A percentile compares a stretch with the other conserved stretches of the same genome.
Evolutionary conservation across 257 asterid genomes (phyloP).

Genomic region (Coffea eugenioides): DNA sequence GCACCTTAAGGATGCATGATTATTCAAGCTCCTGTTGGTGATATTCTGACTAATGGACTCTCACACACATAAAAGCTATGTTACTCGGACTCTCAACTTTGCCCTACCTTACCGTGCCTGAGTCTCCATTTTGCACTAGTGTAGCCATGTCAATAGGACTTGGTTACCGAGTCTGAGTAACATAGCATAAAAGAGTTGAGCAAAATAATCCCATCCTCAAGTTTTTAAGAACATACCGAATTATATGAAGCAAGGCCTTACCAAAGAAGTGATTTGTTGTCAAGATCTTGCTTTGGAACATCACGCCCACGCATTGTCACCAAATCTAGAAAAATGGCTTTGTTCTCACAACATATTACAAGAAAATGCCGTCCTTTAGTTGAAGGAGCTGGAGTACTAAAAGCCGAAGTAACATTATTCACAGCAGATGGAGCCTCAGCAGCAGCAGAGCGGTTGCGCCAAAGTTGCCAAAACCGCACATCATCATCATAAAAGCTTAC

Average conservation of each 20-base stretch:
- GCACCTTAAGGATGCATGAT: not conserved
- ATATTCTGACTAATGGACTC: not conserved
- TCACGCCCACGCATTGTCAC: constrained; percentile 99
- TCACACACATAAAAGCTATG: not conserved
- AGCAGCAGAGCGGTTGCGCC: constrained; percentile 87
- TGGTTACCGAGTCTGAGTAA: no score
- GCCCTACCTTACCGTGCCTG: no score
- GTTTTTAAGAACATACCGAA: not conserved
- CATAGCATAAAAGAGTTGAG: not conserved
- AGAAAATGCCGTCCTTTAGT: constrained; percentile 98
- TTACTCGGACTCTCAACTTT: no score
- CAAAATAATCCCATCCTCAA: not conserved
- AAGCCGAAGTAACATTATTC: constrained; percentile 68
- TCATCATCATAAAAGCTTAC: constrained; percentile 97
- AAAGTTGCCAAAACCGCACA: constrained; percentile 90
- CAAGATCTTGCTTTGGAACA: constrained; percentile 97
- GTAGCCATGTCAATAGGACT: no score
- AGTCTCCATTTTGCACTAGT: no score
- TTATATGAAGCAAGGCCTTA: constrained; percentile 34
- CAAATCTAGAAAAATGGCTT: constrained; percentile 92
- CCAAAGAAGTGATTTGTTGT: constrained; percentile 91
- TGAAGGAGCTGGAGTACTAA: constrained; percentile 86
- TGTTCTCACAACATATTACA: constrained; percentile 94
- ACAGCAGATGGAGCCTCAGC: constrained; percentile 94
- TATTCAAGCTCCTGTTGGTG: not conserved